Conservation (phyloP, 108 stramenopile species). For the Cyclotella choctawhatcheeana region DNA sequence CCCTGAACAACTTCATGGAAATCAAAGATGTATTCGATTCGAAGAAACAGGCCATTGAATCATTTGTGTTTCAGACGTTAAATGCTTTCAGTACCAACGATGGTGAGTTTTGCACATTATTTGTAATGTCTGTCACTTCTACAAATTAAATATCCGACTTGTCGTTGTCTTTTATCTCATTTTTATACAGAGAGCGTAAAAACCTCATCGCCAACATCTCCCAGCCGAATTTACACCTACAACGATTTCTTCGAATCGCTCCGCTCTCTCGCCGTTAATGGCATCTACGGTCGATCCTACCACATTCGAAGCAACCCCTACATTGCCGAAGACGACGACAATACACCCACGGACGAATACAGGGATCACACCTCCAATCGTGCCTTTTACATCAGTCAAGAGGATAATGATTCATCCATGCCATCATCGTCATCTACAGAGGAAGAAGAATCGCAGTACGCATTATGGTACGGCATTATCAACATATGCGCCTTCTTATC, state of each 20-base stretch:
- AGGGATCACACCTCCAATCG: background rate
- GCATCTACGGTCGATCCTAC: constrained; percentile 25
- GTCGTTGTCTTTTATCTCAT: background rate
- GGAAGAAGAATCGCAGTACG: constrained; percentile 3
- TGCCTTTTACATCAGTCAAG: constrained; percentile 36
- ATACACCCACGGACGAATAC: constrained; percentile 3
- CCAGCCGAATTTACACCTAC: constrained; percentile 38
- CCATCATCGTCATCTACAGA: too few species aligned
- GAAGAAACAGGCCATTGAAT: constrained; percentile 12
- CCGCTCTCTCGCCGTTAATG: constrained; percentile 20
- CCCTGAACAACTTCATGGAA: constrained; percentile 27
- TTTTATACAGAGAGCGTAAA: background rate
- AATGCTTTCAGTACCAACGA: constrained; percentile 13
- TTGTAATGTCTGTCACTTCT: background rate
- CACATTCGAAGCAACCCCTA: constrained; percentile 22
- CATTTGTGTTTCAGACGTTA: constrained; percentile 36
- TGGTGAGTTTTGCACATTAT: constrained; percentile 1
- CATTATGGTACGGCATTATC: constrained; percentile 25
- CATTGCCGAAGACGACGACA: background rate
- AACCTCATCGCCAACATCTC: constrained; percentile 5
- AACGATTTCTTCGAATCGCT: constrained; percentile 22
- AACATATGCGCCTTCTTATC: constrained; percentile 45
- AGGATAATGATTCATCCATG: background rate
- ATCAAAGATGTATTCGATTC: constrained; percentile 34
- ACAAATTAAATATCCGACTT: background rate